phyloP scores from a whole-genome alignment of 2,329 filamentous ascomycete species.

The Endoconidiophora polonica region DNA sequence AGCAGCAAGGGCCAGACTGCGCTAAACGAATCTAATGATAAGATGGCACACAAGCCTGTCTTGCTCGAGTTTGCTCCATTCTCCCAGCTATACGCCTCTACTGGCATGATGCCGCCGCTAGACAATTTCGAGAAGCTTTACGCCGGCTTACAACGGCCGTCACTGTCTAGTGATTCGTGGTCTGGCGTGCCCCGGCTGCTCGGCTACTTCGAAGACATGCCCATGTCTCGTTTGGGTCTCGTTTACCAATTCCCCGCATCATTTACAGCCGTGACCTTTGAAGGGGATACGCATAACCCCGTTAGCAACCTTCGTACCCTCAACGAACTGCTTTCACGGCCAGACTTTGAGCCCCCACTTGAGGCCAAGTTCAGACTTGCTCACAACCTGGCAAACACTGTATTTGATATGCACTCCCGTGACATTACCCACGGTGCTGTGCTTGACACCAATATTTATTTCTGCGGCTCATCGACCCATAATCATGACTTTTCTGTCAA shows the following conservation, averaged over 20 bases:
- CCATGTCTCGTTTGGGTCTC: constrained; percentile 52
- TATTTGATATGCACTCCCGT: constrained; percentile 56
- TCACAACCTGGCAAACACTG: constrained; percentile 52
- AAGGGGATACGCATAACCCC: constrained; percentile 23
- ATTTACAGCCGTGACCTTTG: constrained; percentile 23
- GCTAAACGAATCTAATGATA: background rate
- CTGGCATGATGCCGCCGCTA: constrained; percentile 48
- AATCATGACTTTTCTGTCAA: constrained; percentile 26
- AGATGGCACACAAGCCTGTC: constrained; percentile 25
- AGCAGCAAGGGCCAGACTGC: constrained; percentile 24
- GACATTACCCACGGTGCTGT: constrained; percentile 57
- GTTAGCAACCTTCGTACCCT: constrained; percentile 39
- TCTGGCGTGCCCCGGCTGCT: constrained; percentile 44
- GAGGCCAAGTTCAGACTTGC: constrained; percentile 65
- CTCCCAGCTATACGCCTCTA: constrained; percentile 43
- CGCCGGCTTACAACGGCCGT: constrained; percentile 35
- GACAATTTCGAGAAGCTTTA: constrained; percentile 47
- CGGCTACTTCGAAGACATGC: constrained; percentile 60
- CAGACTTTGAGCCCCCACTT: constrained; percentile 44
- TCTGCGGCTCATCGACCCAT: constrained; percentile 33
- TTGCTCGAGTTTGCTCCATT: constrained; percentile 56
- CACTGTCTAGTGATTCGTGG: constrained; percentile 21
- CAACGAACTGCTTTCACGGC: constrained; percentile 33
- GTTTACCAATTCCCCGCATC: constrained; percentile 56
- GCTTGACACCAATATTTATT: constrained; percentile 48